Evolutionary conservation across 2,329 filamentous ascomycete species (phyloP).

Genomic region (Atkinsonella hypoxylon): DNA sequence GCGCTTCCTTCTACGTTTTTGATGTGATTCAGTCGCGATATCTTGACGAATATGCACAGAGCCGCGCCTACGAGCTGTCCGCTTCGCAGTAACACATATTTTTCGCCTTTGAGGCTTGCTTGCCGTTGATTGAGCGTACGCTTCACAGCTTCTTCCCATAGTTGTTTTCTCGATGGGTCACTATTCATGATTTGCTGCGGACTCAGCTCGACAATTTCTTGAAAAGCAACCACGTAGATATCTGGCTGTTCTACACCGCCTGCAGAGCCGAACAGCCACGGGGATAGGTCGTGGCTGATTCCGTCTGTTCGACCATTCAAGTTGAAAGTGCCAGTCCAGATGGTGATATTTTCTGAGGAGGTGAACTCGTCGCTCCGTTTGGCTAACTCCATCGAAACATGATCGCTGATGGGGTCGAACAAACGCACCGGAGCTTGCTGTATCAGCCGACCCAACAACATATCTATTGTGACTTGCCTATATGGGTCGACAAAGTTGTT

Average conservation of each 20-base stretch:
- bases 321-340: slow-evolving; percentile 89
- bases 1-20: slow-evolving; percentile 95
- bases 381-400: slow-evolving; percentile 63
- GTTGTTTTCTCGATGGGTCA: slow-evolving; percentile 70
- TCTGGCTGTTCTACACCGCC: slow-evolving; percentile 57
- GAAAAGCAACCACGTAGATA: slow-evolving; percentile 84
- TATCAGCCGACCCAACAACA: slow-evolving; percentile 74
- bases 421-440: slow-evolving; percentile 75
- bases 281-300: slow-evolving; percentile 64
- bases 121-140: slow-evolving; percentile 64
- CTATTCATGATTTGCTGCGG: slow-evolving; percentile 99
- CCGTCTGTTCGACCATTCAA: slow-evolving; percentile 79
- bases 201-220: slow-evolving; percentile 96
- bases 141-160: slow-evolving; percentile 78
- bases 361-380: slow-evolving; percentile 63
- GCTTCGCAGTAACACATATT: slow-evolving; percentile 80
- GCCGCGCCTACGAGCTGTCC: slow-evolving; percentile 93
- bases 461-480: slow-evolving; percentile 87
- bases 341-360: slow-evolving; percentile 58
- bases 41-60: slow-evolving; percentile 80
- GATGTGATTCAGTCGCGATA: slow-evolving; percentile 64
- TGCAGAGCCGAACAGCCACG: slow-evolving; percentile 66
- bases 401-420: slow-evolving; percentile 91
- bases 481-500: slow-evolving; percentile 96
- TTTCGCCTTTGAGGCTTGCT: slow-evolving; percentile 51